These are phyloP conservation scores for Myxozyma kluyveri DNA, from an alignment of 805 yeast species.

Conservation along the genomic window DNA sequence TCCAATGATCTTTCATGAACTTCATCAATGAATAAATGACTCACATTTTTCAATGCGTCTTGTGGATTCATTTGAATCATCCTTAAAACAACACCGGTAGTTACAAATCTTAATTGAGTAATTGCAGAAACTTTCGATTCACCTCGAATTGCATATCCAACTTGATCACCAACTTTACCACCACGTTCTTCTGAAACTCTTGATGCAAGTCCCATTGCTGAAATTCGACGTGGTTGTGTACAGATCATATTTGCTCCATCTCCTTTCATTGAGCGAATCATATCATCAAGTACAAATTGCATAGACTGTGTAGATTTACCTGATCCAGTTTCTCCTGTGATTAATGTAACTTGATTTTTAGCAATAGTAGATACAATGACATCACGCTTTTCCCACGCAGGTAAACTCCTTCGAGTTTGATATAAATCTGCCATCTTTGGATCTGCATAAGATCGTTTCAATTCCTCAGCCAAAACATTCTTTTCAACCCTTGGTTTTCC, in stretches of 20 bases:
- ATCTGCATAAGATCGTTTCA: conserved; percentile 38
- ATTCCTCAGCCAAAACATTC: conserved; percentile 39
- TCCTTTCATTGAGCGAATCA: conserved; percentile 44
- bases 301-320: conserved; percentile 95
- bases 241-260: conserved; percentile 63
- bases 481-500: conserved; percentile 21
- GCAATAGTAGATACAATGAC: conserved; percentile 57
- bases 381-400: conserved; percentile 76
- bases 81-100: conserved; percentile 87
- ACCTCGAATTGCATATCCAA: conserved; percentile 89
- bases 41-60: conserved; percentile 43
- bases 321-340: conserved; percentile 97
- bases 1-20: conserved; percentile 96
- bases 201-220: conserved; percentile 91
- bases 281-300: conserved; percentile 76
- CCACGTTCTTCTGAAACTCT: conserved; percentile 84
- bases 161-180: conserved; percentile 63
- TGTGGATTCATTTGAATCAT: conserved; percentile 62
- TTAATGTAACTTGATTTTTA: conserved; percentile 61
- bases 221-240: conserved; percentile 94
- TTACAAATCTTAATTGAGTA: conserved; percentile 81
- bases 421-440: conserved; percentile 44
- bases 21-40: conserved; percentile 82
- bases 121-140: conserved; percentile 61
- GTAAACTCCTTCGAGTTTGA: conserved; percentile 54